Evolutionary conservation across 2,329 filamentous ascomycete species (phyloP), one percentile per base, ranked within the genome.

Genomic region (Fusarium begoniae): DNA sequence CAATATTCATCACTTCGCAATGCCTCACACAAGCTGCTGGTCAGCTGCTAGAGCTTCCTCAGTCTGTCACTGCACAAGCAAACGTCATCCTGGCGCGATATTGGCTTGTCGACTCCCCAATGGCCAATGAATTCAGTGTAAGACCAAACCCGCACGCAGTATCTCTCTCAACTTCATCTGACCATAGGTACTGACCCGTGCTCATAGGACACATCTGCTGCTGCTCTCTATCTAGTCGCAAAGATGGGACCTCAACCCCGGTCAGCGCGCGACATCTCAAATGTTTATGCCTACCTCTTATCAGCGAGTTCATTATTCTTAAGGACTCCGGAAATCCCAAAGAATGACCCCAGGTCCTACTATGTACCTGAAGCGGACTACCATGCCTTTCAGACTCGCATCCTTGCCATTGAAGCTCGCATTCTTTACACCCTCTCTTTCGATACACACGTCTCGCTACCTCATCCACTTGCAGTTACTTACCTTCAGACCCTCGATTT

Each of bases 401-500:
- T 98, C 10, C 87, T 97, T 50, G 84, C 88, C n/a, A 88, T 92
- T 55, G 96, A 99, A 82, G 90, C 92, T 8, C 90, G 91, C 45
- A 90, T 98, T 24, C 87, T 98, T 4, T 90, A 90, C 69, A 87
- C 90, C 0, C 86, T 98, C 1, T 91, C 91, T 20, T 98, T 98
- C 82, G 90, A 97, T 78, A 93, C 92, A 4, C 94, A 96, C 75
- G 94, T 97, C 17, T 91, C 94, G 2, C 87, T 98, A 2, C 96
- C 96, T 0, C 94, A 98, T 79, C 89, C 93, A 0, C 89, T 98
- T 20, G 94, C 94, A 66, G 89, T 98, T 66, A 98, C 95, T 11
- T 99, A 98, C 80, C 89, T 98, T 3, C 96, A 98, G 83, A 92
- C 95, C 0, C 89, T 99, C 24, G 94, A 94, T 66, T 92, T 93